Evolutionary conservation across 177 flowering plant species (phyloP), one percentile per base, ranked within the genome.

Genomic region (Telopea speciosissima): DNA sequence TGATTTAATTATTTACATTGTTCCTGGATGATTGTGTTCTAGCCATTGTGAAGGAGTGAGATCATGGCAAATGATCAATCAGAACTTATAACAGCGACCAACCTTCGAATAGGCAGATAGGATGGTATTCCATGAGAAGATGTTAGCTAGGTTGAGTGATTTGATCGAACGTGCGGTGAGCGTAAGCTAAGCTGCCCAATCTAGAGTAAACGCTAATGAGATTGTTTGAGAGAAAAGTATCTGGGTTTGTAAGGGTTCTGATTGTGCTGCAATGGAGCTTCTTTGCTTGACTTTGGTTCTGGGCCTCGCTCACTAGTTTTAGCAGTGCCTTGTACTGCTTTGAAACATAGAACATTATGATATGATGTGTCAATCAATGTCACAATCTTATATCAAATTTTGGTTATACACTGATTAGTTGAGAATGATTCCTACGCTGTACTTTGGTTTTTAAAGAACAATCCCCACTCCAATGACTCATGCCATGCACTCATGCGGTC

Each of bases 71-170:
- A n/a, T n/a, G n/a, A n/a, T n/a, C n/a, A n/a, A n/a, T n/a, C n/a
- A n/a, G n/a, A n/a, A n/a, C n/a, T n/a, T n/a, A n/a, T n/a, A n/a
- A n/a, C n/a, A n/a, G 42, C 67, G 12, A 4, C 90, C 90, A 0
- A 84, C 71, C 71, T 85, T 89, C 24, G 97, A 88, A 74, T 91
- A 91, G 23, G 84, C 84, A 1, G 88, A 83, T 62, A 93, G 84
- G 36, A 93, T 70, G 63, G 83, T 74, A 84, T 93, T 93, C 98
- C 97, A 93, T 8, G 95, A 89, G 77, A 81, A 85, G 22, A 65
- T 70, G 61, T 89, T 91, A n/a, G n/a, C n/a, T n/a, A 74, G 89
- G 90, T 33, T 78, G 81, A 54, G 86, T 86, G 42, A 88, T 89
- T 79, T 80, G 72, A 69, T 91, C 98, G 72, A 93, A 88, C 87